Conservation (phyloP, 345 rosid species). For the Psidium friedrichsthalianum region DNA sequence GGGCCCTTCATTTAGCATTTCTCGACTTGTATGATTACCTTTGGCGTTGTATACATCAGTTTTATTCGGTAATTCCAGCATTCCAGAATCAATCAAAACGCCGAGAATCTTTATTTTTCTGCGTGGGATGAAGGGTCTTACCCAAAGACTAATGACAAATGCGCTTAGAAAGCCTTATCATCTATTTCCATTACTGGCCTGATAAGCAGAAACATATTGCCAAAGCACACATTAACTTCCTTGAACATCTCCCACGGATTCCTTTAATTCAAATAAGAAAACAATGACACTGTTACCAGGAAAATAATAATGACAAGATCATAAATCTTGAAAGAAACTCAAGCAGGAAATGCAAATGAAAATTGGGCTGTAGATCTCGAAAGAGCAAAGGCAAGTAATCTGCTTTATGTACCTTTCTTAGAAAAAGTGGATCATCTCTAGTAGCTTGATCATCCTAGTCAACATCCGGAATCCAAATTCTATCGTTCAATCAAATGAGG, state of each 20-base stretch:
- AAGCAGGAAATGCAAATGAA: background rate
- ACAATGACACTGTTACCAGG: background rate
- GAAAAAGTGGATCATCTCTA: background rate
- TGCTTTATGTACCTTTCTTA: background rate
- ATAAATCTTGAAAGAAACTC: background rate
- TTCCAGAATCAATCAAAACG: background rate
- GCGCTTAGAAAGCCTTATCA: background rate
- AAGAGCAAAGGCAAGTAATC: background rate
- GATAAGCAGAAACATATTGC: background rate
- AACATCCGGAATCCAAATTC: background rate
- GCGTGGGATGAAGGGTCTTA: background rate
- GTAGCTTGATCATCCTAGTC: background rate
- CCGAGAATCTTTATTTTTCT: background rate
- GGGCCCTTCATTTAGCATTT: no score
- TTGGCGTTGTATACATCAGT: no score
- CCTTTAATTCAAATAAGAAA: background rate
- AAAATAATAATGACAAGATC: background rate
- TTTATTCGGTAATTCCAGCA: no score
- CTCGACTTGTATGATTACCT: no score
- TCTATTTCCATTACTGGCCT: background rate
- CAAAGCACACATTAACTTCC: background rate
- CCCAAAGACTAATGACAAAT: background rate
- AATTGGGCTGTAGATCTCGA: background rate
- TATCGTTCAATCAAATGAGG: background rate
- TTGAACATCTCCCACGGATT: background rate